Conservation (phyloP, 768 basidiomycete species). For the Pulveroboletus sp. region DNA sequence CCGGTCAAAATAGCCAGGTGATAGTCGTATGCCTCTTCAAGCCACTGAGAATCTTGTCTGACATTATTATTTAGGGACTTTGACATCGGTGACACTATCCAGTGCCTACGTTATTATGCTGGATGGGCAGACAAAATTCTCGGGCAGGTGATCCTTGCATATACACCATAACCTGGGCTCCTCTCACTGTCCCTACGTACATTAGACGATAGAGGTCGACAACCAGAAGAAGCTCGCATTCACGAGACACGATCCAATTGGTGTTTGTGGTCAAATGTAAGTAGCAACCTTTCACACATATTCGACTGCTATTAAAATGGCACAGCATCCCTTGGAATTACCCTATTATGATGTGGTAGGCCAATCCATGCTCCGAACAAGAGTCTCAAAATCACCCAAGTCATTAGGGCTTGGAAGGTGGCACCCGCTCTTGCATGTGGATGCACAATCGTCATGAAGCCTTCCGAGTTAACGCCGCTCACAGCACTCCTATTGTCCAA, state of each 20-base stretch:
- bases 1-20: constrained; percentile 60
- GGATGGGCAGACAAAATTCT: constrained; percentile 94
- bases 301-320: constrained; percentile 4
- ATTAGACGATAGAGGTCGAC: constrained; percentile 72
- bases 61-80: constrained; percentile 49
- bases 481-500: constrained; percentile 81
- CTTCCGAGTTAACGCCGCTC: constrained; percentile 81
- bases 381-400: constrained; percentile 1
- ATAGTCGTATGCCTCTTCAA: constrained; percentile 32
- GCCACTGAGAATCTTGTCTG: background rate
- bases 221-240: constrained; percentile 78
- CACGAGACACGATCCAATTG: constrained; percentile 85
- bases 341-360: constrained; percentile 79
- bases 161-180: background rate
- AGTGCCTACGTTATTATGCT: constrained; percentile 85
- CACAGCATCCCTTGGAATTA: constrained; percentile 90
- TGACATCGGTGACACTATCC: constrained; percentile 74
- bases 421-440: constrained; percentile 89
- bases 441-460: constrained; percentile 94
- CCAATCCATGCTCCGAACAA: background rate
- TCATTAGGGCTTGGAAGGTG: constrained; percentile 78
- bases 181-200: constrained; percentile 4
- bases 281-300: constrained; percentile 14
- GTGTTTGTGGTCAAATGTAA: constrained; percentile 92
- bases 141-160: constrained; percentile 58